Percentiles rank a stretch among this genome's conserved stretches.
Conservation (phyloP, 805 yeast species). For the Wickerhamiella allomyrinae region DNA sequence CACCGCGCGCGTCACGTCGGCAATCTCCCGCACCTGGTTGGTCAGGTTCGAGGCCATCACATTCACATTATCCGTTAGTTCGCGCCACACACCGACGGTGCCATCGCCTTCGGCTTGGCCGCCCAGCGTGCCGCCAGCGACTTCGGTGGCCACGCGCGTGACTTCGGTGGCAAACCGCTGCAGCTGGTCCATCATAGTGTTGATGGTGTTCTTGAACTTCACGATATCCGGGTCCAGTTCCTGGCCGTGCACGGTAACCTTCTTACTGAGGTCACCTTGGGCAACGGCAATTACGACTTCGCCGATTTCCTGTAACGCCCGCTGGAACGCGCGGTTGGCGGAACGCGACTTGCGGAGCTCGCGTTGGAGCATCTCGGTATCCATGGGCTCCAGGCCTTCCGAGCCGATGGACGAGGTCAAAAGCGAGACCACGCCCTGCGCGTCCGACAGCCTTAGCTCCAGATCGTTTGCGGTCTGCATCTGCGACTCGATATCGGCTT, state of each 20-base stretch:
- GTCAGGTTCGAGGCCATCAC: conserved; percentile 83
- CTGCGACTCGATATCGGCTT: conserved; percentile 24
- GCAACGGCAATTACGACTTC: conserved; percentile 81
- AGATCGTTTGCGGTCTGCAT: conserved; percentile 23
- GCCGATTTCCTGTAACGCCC: conserved; percentile 65
- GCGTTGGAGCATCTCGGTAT: conserved; percentile 22
- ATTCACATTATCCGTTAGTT: conserved; percentile 71
- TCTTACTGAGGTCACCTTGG: conserved; percentile 73
- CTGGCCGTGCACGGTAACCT: conserved; percentile 56
- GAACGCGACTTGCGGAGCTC: conserved; percentile 29
- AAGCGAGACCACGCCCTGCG: conserved; percentile 23
- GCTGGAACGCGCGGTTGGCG: conserved; percentile 54
- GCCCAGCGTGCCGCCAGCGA: conserved; percentile 79
- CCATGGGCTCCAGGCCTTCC: conserved; percentile 15
- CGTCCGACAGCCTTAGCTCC: conserved; percentile 22
- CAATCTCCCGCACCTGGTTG: conserved; percentile 78
- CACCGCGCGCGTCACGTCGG: conserved; percentile 79
- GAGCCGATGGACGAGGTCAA: conserved; percentile 21
- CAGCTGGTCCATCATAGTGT: conserved; percentile 78
- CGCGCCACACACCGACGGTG: conserved; percentile 82
- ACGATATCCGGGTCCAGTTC: conserved; percentile 69
- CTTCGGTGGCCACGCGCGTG: conserved; percentile 76
- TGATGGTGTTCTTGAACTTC: conserved; percentile 67
- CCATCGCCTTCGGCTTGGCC: conserved; percentile 78
- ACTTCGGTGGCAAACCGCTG: conserved; percentile 72